Conservation (phyloP, 805 yeast species). For the Candida arabinofermentans region DNA sequence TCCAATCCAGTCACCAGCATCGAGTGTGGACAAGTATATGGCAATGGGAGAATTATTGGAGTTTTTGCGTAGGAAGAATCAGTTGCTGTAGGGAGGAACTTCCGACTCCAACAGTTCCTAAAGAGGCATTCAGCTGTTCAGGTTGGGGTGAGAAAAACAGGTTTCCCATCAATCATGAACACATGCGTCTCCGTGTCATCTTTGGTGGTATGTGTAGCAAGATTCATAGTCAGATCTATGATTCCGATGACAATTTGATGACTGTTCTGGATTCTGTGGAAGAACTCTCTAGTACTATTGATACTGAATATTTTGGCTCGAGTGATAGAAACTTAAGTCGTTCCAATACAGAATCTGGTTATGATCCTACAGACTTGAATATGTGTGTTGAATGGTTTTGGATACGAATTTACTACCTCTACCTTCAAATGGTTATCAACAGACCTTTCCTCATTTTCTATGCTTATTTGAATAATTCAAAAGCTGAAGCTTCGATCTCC, state of each 20-base stretch:
- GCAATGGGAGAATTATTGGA: constrained; percentile 26
- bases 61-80: constrained; percentile 26
- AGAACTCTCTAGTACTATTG: constrained; percentile 15
- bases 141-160: constrained; percentile 16
- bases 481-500: constrained; percentile 7
- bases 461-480: constrained; percentile 18
- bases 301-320: constrained; percentile 13
- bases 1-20: constrained; percentile 12
- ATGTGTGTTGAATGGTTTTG: constrained; percentile 23
- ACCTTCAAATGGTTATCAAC: constrained; percentile 21
- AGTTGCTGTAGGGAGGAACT: constrained; percentile 14
- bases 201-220: constrained; percentile 18
- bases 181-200: constrained; percentile 16
- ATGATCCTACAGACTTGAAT: constrained; percentile 1
- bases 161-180: constrained; percentile 17
- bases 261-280: constrained; percentile 18
- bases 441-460: constrained; percentile 23
- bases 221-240: constrained; percentile 20
- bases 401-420: constrained; percentile 25
- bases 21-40: constrained; percentile 21
- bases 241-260: constrained; percentile 16
- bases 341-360: constrained; percentile 4
- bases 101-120: constrained; percentile 5
- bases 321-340: constrained; percentile 9
- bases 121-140: constrained; percentile 3